Evolutionary conservation across 2,329 filamentous ascomycete genomes (phyloP), one percentile per base, ranked within the genome.

Genomic region (Penicillium sp.): DNA sequence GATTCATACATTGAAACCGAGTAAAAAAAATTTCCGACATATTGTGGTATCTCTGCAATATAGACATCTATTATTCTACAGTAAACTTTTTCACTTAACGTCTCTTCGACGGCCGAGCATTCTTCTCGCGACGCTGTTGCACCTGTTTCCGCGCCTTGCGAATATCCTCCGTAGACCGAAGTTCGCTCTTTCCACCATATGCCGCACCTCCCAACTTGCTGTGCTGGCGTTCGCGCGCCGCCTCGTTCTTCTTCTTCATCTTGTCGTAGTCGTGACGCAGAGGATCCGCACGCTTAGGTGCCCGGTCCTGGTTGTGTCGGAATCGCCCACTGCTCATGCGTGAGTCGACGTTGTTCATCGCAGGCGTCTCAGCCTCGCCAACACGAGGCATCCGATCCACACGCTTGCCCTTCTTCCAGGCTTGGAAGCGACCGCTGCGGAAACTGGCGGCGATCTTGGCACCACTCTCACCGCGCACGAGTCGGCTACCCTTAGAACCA

Each of bases 361-460:
- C 62, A 76, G 73, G 63, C 76, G 81, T 64, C 61, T 97, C 94
- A 42, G 82, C 74, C 74, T 97, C 93, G 61, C 95, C 94, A 33
- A 92, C 88, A 41, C 88, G 84, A 10, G 92, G 92, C 69, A 96
- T 75, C 17, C 86, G 83, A 54, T 86, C 85, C 44, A 97, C 80
- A 62, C 90, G 89, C 77, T 97, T 90, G 19, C 88, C 85, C 71
- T 89, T 91, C 73, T 88, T 89, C 95, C 94, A 99, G 62, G 83
- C 85, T 71, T 97, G 92, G 78, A 96, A 99, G 43, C 93, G 87
- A 35, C 95, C 94, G 73, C 88, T 92, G 70, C 93, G 88, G 84
- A 99, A 97, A 57, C 83, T 88, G 43, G 94, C 91, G 1, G 94
- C 91, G 66, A 99, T 97, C 80, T 97, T 97, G 78, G 93, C 90